These are phyloP conservation scores for Flaveria bidentis DNA, from an alignment of 129 eudicot species.

Conservation along the genomic window DNA sequence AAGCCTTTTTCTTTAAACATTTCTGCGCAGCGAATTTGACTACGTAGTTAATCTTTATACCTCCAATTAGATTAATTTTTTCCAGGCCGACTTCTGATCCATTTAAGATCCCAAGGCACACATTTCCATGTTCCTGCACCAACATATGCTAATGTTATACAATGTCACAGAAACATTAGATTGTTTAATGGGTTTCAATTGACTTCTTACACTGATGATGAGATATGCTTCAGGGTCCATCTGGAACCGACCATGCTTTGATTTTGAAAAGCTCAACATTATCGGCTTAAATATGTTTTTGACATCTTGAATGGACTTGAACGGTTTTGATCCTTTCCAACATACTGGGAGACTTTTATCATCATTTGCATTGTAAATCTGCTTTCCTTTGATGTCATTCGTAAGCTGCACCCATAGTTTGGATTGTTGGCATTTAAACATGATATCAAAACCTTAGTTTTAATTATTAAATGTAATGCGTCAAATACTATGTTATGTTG, in stretches of 20 bases:
- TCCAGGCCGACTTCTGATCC: conserved; percentile 71
- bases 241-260: conserved; percentile 51
- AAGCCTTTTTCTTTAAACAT: no score
- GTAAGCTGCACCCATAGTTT: conserved; percentile 49
- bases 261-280: conserved; percentile 48
- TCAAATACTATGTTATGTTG: no score
- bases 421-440: no score
- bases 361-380: conserved; percentile 51
- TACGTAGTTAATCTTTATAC: conserved; percentile 30
- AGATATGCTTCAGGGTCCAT: conserved; percentile 80
- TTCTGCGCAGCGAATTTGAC: no score
- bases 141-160: background rate
- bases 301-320: conserved; percentile 65
- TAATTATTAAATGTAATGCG: no score
- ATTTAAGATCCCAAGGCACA: conserved; percentile 70
- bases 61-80: conserved; percentile 62
- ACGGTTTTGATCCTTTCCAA: conserved; percentile 84
- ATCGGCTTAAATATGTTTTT: conserved; percentile 64
- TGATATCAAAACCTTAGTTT: no score
- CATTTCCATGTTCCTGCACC: conserved; percentile 71
- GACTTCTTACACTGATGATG: conserved; percentile 61
- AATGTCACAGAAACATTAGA: background rate
- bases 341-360: conserved; percentile 80
- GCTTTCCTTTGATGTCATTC: conserved; percentile 51
- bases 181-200: background rate